Evolutionary conservation across 805 yeast genomes (phyloP).

Genomic region (Sugiyamaella boreocaroliniensis): DNA sequence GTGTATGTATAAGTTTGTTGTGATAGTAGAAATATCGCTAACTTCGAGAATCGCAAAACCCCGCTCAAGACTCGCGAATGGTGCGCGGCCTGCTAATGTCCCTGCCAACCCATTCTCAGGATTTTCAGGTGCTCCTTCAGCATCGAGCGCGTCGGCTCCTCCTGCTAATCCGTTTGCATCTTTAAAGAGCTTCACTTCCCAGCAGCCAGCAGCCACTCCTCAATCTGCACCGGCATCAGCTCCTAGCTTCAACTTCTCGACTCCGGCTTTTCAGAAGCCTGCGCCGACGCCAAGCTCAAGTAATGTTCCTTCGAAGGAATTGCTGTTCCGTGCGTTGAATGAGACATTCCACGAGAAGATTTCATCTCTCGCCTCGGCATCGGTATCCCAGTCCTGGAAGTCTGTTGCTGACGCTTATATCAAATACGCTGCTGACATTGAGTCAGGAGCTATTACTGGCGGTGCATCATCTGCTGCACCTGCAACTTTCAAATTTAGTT

Average conservation of each 20-base stretch:
- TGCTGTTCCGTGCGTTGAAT: slow-evolving; percentile 53
- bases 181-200: not conserved
- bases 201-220: not conserved
- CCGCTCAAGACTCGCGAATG: not conserved
- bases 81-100: slow-evolving; percentile 4
- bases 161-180: slow-evolving; percentile 8
- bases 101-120: slow-evolving; percentile 6
- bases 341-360: slow-evolving; percentile 49
- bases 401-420: slow-evolving; percentile 53
- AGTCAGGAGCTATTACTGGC: slow-evolving; percentile 17
- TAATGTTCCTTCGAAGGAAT: not conserved
- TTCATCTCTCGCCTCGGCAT: slow-evolving; percentile 2
- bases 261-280: not conserved
- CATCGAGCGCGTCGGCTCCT: slow-evolving; percentile 2
- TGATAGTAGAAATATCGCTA: not conserved
- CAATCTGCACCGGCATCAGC: not conserved
- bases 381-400: slow-evolving; percentile 39
- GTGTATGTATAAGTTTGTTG: slow-evolving; percentile 32
- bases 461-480: not conserved
- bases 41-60: slow-evolving; percentile 12
- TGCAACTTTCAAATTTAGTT: not conserved
- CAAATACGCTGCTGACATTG: slow-evolving; percentile 42
- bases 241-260: not conserved
- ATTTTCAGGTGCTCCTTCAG: slow-evolving; percentile 4
- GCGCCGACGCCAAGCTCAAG: not conserved